These are phyloP conservation scores for Capsicum pubescens DNA, from an alignment of 257 asterid genomes.

Conservation along the genomic window DNA sequence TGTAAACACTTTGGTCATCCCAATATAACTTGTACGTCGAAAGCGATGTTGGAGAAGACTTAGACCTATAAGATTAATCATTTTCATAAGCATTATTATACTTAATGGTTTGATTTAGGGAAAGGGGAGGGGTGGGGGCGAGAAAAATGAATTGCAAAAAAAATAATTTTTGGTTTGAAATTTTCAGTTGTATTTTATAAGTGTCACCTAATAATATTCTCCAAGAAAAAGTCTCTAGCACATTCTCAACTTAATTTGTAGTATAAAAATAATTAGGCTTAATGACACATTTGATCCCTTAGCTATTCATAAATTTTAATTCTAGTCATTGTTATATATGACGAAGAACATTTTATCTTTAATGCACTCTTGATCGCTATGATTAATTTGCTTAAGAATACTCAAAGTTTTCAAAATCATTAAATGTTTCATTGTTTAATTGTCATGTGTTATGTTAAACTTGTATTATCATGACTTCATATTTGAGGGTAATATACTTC, in stretches of 20 bases:
- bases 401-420: neutral
- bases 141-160: neutral
- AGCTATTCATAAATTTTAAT: neutral
- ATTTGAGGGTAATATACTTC: neutral
- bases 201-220: constrained; percentile 22
- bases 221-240: neutral
- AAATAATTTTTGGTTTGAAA: neutral
- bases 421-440: neutral
- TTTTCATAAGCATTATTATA: neutral
- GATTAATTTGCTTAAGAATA: neutral
- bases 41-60: constrained; percentile 20
- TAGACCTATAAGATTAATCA: constrained; percentile 10
- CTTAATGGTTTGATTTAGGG: neutral
- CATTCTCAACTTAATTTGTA: neutral
- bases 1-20: neutral
- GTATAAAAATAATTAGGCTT: neutral
- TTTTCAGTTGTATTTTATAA: neutral
- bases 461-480: neutral
- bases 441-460: neutral
- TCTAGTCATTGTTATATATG: neutral
- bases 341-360: neutral
- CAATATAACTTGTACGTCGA: constrained; percentile 4
- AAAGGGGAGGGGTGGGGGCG: neutral
- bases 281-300: neutral
- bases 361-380: neutral